Conservation (phyloP, 768 basidiomycete genomes). For the Tylopilus sp. region DNA sequence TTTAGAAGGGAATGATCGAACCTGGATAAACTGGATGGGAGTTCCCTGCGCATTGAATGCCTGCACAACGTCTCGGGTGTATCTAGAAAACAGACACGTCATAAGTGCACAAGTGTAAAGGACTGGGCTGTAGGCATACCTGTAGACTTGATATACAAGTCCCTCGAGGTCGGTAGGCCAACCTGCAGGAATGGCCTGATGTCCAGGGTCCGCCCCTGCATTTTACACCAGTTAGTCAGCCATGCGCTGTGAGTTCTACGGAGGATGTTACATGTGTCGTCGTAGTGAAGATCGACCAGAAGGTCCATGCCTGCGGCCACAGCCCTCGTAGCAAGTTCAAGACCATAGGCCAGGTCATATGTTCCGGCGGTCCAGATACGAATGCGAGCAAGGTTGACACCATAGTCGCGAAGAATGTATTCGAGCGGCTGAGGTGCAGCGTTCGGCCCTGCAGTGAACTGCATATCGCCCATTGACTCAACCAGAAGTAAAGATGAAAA, state of each 20-base stretch:
- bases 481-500: slow-evolving; percentile 16
- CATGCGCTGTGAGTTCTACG: neutral
- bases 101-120: neutral
- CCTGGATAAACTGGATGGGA: slow-evolving; percentile 9
- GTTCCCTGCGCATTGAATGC: slow-evolving; percentile 9
- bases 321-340: slow-evolving; percentile 11
- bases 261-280: slow-evolving; percentile 8
- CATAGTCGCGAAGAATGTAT: slow-evolving; percentile 3
- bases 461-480: slow-evolving; percentile 3
- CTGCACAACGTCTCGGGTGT: slow-evolving; percentile 4
- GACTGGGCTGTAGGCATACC: neutral
- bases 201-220: slow-evolving; percentile 7
- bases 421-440: slow-evolving; percentile 7
- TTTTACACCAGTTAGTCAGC: neutral
- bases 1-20: neutral
- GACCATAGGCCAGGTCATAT: slow-evolving; percentile 9
- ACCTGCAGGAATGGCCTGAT: slow-evolving; percentile 9
- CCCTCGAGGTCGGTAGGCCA: slow-evolving; percentile 15
- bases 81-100: neutral
- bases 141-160: slow-evolving; percentile 3
- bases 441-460: neutral
- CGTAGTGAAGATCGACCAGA: slow-evolving; percentile 11
- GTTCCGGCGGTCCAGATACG: slow-evolving; percentile 11
- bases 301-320: slow-evolving; percentile 10
- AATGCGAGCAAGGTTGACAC: slow-evolving; percentile 15